Evolutionary conservation across 108 stramenopile species (phyloP), one percentile per base, ranked within the genome.

Genomic region (Schizochytrium sp.): DNA sequence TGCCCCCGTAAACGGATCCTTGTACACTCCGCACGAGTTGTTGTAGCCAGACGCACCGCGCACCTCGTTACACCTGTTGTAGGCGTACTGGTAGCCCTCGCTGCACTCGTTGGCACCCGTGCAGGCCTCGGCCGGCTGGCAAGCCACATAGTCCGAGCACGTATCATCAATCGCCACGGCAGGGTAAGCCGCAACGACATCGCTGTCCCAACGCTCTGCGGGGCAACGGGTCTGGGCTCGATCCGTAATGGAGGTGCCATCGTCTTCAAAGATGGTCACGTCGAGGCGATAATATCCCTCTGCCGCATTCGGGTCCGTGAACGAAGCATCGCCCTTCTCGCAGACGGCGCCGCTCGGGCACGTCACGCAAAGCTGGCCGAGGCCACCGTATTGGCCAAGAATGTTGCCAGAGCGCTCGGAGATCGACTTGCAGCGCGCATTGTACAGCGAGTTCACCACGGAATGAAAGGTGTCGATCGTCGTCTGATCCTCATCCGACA

Each of bases 111-210:
- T 83, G 19, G 48, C 76, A 6, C 48, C 76, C 76, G 19, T 18
- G 51, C 76, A 83, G 18, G 76, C 76, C 51, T 83, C 76, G 48
- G 48, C n/a, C n/a, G 76, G 76, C 51, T 83, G 48, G 76, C 76
- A 83, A 6, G 76, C 45, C 45, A 83, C 76, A 23, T 83, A 83
- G 76, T 83, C 76, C 28, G 76, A 83, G 76, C 76, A 83, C 2
- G 76, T 83, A 0, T 47, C 45, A 6, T 53, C 76, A 83, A 83
- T 6, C 6, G n/a, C 51, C 48, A 53, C 19, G 23, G 45, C 12
- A 45, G 76, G 76, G 28, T 53, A 83, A 12, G 45, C 51, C 10
- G 8, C 23, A 14, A 83, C 19, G 4, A 28, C 14, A 8, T 14
- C 28, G n/a, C 25, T 83, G 28, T 83, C 76, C 45, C 51, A 83